A percentile compares a stretch with the other conserved stretches of the same genome.
Evolutionary conservation across 2,329 filamentous ascomycete species (phyloP).

Genomic region (Botrytis pseudocinerea): DNA sequence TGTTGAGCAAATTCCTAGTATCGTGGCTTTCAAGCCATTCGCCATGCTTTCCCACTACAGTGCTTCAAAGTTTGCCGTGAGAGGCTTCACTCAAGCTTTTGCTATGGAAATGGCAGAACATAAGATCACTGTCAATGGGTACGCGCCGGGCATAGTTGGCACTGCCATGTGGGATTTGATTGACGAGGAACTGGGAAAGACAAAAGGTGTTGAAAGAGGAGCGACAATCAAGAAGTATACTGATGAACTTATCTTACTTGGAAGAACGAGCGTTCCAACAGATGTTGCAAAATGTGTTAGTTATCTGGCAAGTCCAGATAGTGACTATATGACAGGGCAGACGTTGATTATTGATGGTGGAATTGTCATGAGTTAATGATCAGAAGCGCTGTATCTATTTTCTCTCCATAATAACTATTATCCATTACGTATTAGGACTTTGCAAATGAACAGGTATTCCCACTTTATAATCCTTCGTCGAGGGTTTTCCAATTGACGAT

Average conservation of each 20-base stretch:
- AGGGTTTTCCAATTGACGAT: not conserved
- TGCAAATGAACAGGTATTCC: not conserved
- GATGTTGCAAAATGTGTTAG: constrained; percentile 65
- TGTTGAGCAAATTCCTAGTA: constrained; percentile 32
- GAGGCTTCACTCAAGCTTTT: constrained; percentile 65
- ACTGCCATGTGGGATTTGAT: constrained; percentile 70
- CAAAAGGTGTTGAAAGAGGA: constrained; percentile 51
- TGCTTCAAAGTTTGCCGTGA: constrained; percentile 66
- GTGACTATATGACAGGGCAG: constrained; percentile 66
- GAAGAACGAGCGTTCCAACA: constrained; percentile 58
- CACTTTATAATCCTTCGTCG: not conserved
- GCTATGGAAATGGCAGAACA: constrained; percentile 66
- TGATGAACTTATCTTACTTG: constrained; percentile 55
- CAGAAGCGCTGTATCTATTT: not conserved
- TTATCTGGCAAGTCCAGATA: constrained; percentile 59
- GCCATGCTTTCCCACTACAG: constrained; percentile 61
- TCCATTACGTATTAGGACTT: fast-evolving
- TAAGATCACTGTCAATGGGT: constrained; percentile 67
- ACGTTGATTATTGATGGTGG: constrained; percentile 55
- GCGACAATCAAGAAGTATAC: constrained; percentile 57
- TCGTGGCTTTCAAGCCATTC: constrained; percentile 63
- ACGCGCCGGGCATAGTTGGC: constrained; percentile 65
- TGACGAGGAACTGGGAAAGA: constrained; percentile 58
- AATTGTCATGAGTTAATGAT: constrained; percentile 29
- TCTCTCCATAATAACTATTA: not conserved